phyloP scores from a whole-genome alignment of 2,329 filamentous ascomycete species.

The Diaporthe nobilis region DNA sequence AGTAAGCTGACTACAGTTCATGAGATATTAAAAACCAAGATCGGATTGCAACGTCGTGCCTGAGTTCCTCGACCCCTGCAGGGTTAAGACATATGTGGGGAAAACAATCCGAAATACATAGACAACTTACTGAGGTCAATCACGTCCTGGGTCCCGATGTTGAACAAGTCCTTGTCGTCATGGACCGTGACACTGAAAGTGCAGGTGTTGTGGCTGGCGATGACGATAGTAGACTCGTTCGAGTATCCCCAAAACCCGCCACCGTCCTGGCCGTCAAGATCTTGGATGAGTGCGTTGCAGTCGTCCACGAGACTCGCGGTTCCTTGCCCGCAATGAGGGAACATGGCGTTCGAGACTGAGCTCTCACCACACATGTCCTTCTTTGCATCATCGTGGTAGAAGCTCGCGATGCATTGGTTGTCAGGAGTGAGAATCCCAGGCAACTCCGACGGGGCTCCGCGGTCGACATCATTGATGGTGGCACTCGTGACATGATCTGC shows the following conservation, averaged over 20 bases:
- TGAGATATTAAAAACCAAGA: neutral
- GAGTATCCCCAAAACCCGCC: neutral
- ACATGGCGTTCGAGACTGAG: neutral
- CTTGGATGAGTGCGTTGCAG: neutral
- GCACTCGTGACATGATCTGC: neutral
- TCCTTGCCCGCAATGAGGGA: neutral
- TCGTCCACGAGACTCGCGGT: neutral
- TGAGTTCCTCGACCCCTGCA: neutral
- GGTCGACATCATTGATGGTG: neutral
- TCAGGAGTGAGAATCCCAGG: neutral
- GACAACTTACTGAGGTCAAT: neutral
- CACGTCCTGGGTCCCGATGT: neutral
- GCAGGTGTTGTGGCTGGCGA: constrained; percentile 14
- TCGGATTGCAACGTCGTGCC: neutral
- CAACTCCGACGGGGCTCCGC: neutral
- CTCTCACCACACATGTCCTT: neutral
- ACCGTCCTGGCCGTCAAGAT: neutral
- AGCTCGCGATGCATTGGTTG: neutral
- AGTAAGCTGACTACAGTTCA: neutral
- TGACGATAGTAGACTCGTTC: neutral
- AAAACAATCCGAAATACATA: too few species aligned
- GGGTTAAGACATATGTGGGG: neutral
- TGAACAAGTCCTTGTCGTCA: neutral
- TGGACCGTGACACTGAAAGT: constrained; percentile 1
- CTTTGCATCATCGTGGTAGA: neutral